Evolutionary conservation across 148 eudicot genomes (phyloP), one percentile per base, ranked within the genome.

Genomic region (Camellia granthamiana): DNA sequence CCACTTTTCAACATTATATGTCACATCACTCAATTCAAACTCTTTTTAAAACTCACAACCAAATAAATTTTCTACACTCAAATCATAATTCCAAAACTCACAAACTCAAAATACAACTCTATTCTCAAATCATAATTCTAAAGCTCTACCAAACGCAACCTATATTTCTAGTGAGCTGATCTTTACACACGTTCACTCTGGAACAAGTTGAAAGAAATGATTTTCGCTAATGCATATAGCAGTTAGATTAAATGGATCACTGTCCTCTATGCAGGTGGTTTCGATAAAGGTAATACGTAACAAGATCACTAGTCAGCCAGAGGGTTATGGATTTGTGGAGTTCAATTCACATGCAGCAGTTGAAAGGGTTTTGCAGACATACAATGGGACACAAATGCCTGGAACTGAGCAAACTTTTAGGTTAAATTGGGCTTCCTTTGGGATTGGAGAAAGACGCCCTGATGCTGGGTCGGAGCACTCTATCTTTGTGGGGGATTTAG

Each of bases 321-420:
- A 96, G 85, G 98, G 99, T 75, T 96, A 96, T 89, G 99, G 99
- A 16, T 96, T 96, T 87, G 90, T 96, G 77, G 99, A 96, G 88
- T 96, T 96, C 73, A 77, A 78, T 78, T 90, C 98, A 41, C 99
- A 96, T 80, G 82, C 91, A 52, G 90, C 92, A 13, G 99, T 98
- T 77, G 97, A 96, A 75, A 88, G 91, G 76, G 85, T 96, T 82
- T 82, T 96, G 71, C n/a, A 90, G 80, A 65, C 93, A 42, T 96
- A 90, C 86, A 94, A 92, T 77, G 99, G 98, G 79, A 86, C 98
- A 64, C 91, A 89, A 80, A 92, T 96, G 89, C 99, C 98, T 13
- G 95, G n/a, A n/a, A n/a, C n/a, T 15, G 99, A 96, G 80, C 88
- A 89, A 64, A 94, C 90, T 52, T 96, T 93, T 82, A 84, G 99